A percentile compares a stretch with the other conserved stretches of the same genome.
phyloP scores from a whole-genome alignment of 192 early-diverging fungal species.

The Gryganskiella cystojenkinii region DNA sequence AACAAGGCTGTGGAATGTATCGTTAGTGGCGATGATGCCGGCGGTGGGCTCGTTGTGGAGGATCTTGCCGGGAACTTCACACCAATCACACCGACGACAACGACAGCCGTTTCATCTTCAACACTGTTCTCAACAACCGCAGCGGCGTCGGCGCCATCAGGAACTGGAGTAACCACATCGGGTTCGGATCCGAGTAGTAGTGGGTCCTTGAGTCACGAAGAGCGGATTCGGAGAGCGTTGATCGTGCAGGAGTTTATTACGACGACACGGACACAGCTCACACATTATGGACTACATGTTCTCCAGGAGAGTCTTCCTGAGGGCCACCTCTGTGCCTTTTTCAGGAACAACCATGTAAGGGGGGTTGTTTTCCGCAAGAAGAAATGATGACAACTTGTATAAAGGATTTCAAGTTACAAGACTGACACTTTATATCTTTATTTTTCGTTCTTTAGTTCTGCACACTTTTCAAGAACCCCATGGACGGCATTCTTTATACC shows the following conservation, averaged over 20 bases:
- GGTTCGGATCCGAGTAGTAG: slow-evolving; percentile 1
- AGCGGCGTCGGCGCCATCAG: not conserved
- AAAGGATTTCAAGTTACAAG: too few species aligned
- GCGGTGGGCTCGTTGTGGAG: slow-evolving; percentile 53
- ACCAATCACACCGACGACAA: slow-evolving; percentile 12
- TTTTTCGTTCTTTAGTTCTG: slow-evolving; percentile 64
- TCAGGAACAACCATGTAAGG: slow-evolving; percentile 93
- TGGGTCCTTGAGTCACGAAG: slow-evolving; percentile 12
- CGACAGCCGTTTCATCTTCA: too few species aligned
- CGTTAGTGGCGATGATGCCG: slow-evolving; percentile 67
- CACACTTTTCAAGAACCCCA: slow-evolving; percentile 70
- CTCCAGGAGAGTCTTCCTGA: slow-evolving; percentile 71
- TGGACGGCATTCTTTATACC: slow-evolving; percentile 63
- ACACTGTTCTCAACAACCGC: too few species aligned
- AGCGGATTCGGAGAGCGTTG: slow-evolving; percentile 55
- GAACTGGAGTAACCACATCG: not conserved
- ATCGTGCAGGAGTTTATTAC: slow-evolving; percentile 78
- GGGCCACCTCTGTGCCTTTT: slow-evolving; percentile 77
- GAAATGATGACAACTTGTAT: not conserved
- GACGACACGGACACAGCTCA: slow-evolving; percentile 85
- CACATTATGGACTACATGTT: slow-evolving; percentile 78
- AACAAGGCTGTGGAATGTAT: slow-evolving; percentile 85
- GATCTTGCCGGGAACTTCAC: slow-evolving; percentile 20
- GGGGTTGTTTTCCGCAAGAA: not conserved
- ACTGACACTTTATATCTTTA: not conserved